Evolutionary conservation across 148 eudicot species (phyloP).

Genomic region (Oxyria digyna): DNA sequence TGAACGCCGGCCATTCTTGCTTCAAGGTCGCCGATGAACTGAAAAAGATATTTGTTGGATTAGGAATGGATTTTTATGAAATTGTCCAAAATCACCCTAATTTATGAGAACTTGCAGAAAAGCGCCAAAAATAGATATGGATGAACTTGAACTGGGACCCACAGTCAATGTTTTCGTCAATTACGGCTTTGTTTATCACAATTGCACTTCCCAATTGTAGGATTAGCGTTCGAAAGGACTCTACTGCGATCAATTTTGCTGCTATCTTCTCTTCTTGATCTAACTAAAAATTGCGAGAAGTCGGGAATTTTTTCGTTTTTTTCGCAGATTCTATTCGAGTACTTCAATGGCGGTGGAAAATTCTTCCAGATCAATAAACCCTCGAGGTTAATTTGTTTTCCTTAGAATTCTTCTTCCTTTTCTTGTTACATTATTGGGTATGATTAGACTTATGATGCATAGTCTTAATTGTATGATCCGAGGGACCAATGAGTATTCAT

Average conservation of each 20-base stretch:
- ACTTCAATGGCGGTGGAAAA: slow-evolving; percentile 10
- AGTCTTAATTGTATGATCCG: neutral
- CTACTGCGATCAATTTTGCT: neutral
- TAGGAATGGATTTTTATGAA: neutral
- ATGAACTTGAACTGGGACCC: neutral
- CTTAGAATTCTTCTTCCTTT: neutral
- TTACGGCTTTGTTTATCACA: neutral
- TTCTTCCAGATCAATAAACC: slow-evolving; percentile 22
- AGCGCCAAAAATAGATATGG: neutral
- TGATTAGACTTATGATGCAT: too few species aligned
- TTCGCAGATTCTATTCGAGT: slow-evolving; percentile 18
- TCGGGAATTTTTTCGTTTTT: neutral
- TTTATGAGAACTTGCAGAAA: neutral
- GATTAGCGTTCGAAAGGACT: neutral
- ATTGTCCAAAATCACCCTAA: neutral
- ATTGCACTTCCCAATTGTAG: neutral
- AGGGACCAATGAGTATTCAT: neutral
- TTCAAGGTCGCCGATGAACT: neutral
- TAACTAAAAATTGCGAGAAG: neutral
- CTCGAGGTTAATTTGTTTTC: slow-evolving; percentile 20
- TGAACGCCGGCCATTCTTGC: slow-evolving; percentile 4
- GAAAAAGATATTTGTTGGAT: neutral
- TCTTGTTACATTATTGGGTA: neutral
- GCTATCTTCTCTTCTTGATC: neutral
- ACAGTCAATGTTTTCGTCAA: neutral